Conservation (phyloP, 2,329 filamentous ascomycete species). For the Aspergillus puulaauensis region DNA sequence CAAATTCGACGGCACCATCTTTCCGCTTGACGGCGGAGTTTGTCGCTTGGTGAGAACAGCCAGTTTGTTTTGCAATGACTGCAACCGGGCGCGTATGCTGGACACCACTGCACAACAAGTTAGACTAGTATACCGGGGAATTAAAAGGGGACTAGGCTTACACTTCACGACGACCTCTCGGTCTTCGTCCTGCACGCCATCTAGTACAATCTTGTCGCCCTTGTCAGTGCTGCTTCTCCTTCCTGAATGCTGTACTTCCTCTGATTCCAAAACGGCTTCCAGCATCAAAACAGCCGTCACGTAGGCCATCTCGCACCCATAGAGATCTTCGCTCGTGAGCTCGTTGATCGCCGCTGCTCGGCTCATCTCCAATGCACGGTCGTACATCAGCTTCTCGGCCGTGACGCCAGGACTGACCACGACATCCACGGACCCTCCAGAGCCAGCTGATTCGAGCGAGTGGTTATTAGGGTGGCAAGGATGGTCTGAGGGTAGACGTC, state of each 20-base stretch:
- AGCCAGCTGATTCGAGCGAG: conserved; percentile 56
- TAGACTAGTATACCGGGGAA: conserved; percentile 16
- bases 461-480: conserved; percentile 82
- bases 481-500: conserved; percentile 77
- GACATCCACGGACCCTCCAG: conserved; percentile 71
- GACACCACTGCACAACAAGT: conserved; percentile 42
- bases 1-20: conserved; percentile 30
- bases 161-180: conserved; percentile 50
- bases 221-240: conserved; percentile 22
- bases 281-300: conserved; percentile 91
- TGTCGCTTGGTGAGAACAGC: conserved; percentile 49
- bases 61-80: conserved; percentile 50
- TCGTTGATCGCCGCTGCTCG: conserved; percentile 92
- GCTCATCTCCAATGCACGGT: conserved; percentile 96
- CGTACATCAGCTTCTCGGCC: conserved; percentile 97
- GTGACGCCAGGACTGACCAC: conserved; percentile 84
- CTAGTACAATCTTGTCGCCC: conserved; percentile 37
- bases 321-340: conserved; percentile 84
- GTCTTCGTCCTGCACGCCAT: conserved; percentile 48
- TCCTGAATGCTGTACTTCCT: conserved; percentile 54
- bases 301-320: conserved; percentile 88
- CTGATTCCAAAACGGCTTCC: conserved; percentile 86
- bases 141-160: conserved; percentile 33
- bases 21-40: conserved; percentile 35
- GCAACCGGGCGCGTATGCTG: conserved; percentile 50